Base-by-base conservation (phyloP, 2,329 filamentous ascomycete species). In the Fusarium dlaminii region DNA sequence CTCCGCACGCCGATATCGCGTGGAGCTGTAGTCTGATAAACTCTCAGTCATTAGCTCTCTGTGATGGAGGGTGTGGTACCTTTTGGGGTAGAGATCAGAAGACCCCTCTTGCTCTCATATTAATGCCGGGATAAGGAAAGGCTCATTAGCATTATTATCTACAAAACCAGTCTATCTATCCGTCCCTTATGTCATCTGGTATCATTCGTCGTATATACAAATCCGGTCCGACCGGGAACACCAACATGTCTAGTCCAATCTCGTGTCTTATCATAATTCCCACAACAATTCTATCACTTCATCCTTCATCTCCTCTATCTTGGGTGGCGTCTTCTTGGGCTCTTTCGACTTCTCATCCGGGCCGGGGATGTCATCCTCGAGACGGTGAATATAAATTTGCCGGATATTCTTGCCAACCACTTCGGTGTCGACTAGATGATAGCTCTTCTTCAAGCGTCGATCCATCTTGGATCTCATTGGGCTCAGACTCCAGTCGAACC, bases 331-430 rank as follows among this genome's bases (percentile, higher is more conserved):
- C 30, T 69, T 69, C 37, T 65, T 72, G 3, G 39, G 13, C 7
- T 66, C 65, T 10, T 30, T 58, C 7, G 52, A 52, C 27, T 85
- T 77, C 63, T 85, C 82, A 40, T 83, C 84, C 12, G 79, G 78
- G 37, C 80, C 76, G 15, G 70, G 74, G 10, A 78, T 63, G 22
- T 77, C 73, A 46, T 81, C 79, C 39, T 83, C 74, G 27, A 85
- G 83, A 36, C 83, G 82, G 71, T 85, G 83, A 13, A 91, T 81
- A 66, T 90, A 91, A 54, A 88, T 82, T 77, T 91, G 89, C n/a
- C 85, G 84, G 13, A 91, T 81, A 49, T 81, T 81, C 32, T 84
- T 84, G 24, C 80, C 80, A 37, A 84, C 82, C 15, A 83, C 72
- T 43, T 85, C 82, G 3, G 85, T 84, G 42, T 87, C 86, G 22